These are phyloP conservation scores for Venturia oleaginea DNA, from an alignment of 2,329 filamentous ascomycete genomes.

Conservation along the genomic window DNA sequence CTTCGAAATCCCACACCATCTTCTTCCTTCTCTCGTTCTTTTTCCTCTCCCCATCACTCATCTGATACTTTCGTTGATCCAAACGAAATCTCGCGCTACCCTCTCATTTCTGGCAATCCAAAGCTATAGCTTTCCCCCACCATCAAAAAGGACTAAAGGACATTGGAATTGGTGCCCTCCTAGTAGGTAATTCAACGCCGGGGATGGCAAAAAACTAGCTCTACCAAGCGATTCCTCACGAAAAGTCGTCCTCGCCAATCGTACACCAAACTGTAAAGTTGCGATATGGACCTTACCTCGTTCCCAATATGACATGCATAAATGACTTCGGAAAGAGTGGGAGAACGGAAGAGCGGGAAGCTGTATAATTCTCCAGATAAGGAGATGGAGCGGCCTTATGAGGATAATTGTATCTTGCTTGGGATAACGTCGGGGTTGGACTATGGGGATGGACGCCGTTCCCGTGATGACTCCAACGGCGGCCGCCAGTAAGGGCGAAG, in stretches of 20 bases:
- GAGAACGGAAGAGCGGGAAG: neutral
- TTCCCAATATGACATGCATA: neutral
- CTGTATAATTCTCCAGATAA: neutral
- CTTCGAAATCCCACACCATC: too few relatives aligned
- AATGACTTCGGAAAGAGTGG: neutral
- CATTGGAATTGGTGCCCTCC: neutral
- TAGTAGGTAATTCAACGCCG: neutral
- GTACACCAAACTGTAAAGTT: neutral
- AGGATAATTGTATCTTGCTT: conserved; percentile 8
- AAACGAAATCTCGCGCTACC: neutral
- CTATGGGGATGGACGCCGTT: conserved; percentile 6
- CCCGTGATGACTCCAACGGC: neutral
- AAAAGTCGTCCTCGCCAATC: neutral
- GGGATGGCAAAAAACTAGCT: conserved; percentile 8
- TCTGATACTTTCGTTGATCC: neutral
- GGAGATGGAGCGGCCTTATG: neutral
- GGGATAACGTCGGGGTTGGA: conserved; percentile 2
- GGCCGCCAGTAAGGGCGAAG: neutral
- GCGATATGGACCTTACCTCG: neutral
- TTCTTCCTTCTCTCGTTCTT: neutral
- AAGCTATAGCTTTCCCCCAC: neutral
- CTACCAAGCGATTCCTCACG: neutral
- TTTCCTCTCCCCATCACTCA: neutral
- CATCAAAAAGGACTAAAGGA: neutral
- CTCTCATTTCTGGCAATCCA: neutral